Evolutionary conservation across 176 grass and related monocot species (phyloP).

Genomic region (Aegilops speltoides): DNA sequence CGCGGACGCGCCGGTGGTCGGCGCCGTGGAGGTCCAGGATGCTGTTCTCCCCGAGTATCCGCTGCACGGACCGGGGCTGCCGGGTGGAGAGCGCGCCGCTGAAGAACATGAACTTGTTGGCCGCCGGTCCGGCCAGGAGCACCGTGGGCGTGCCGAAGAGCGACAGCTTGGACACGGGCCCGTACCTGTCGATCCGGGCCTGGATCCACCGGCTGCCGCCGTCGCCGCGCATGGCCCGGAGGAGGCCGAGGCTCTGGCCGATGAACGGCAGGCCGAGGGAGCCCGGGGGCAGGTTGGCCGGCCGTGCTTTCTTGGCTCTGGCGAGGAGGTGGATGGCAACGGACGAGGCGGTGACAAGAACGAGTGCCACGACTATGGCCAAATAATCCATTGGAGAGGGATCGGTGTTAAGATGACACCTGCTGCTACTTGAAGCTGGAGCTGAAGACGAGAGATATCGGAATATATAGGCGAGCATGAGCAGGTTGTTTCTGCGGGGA

Average conservation of each 20-base stretch:
- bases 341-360: not conserved
- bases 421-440: not conserved
- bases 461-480: not conserved
- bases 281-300: conserved; percentile 41
- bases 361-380: not conserved
- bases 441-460: not conserved
- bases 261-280: conserved; percentile 46
- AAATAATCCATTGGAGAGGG: not conserved
- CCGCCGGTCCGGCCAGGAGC: conserved; percentile 19
- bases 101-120: conserved; percentile 45
- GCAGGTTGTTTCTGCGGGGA: not conserved
- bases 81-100: conserved; percentile 14
- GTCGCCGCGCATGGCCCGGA: conserved; percentile 51
- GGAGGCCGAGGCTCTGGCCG: conserved; percentile 49
- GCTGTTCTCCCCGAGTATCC: conserved; percentile 39
- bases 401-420: not conserved
- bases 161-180: conserved; percentile 53
- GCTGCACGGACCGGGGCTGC: conserved; percentile 31
- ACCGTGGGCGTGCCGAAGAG: conserved; percentile 42
- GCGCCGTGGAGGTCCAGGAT: conserved; percentile 46
- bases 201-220: conserved; percentile 43
- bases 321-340: not conserved
- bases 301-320: not conserved
- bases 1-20: conserved; percentile 42
- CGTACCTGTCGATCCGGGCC: conserved; percentile 25